Conservation (phyloP, 345 rosid genomes). For the Bretschneidera sinensis region DNA sequence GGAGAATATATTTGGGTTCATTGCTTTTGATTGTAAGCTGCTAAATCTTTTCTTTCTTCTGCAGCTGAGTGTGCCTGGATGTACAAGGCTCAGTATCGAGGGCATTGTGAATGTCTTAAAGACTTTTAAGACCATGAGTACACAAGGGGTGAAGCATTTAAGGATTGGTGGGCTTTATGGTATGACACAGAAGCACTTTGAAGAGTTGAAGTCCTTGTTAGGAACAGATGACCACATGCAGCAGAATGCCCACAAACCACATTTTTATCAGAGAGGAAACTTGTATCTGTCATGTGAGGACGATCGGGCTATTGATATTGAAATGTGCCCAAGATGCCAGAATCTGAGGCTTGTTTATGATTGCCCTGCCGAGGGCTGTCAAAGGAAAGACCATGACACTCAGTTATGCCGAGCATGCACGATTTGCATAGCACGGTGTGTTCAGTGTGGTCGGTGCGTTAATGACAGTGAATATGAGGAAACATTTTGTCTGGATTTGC, state of each 20-base stretch:
- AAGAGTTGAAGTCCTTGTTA: conserved; percentile 57
- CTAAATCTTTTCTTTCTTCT: conserved; percentile 5
- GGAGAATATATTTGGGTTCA: neutral
- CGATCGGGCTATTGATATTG: conserved; percentile 72
- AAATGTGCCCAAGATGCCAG: conserved; percentile 82
- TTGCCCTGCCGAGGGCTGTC: conserved; percentile 82
- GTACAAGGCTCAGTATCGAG: conserved; percentile 66
- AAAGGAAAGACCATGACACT: conserved; percentile 34
- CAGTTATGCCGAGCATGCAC: conserved; percentile 79
- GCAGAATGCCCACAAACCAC: conserved; percentile 46
- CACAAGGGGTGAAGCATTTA: conserved; percentile 58
- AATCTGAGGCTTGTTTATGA: conserved; percentile 76
- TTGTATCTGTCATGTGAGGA: conserved; percentile 63
- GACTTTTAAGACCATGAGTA: conserved; percentile 43
- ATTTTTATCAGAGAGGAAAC: conserved; percentile 56
- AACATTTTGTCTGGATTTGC: conserved; percentile 69
- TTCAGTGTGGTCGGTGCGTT: conserved; percentile 83
- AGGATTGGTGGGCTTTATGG: conserved; percentile 79
- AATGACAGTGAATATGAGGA: conserved; percentile 77
- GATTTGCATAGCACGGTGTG: conserved; percentile 74
- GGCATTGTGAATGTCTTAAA: conserved; percentile 61
- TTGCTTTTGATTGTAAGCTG: neutral
- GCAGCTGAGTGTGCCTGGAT: conserved; percentile 89
- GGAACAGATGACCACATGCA: conserved; percentile 30
- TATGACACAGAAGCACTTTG: conserved; percentile 56